A percentile compares a stretch with the other conserved stretches of the same genome.
Conservation (phyloP, 2,329 filamentous ascomycete genomes). For the Fusarium tuaranense region DNA sequence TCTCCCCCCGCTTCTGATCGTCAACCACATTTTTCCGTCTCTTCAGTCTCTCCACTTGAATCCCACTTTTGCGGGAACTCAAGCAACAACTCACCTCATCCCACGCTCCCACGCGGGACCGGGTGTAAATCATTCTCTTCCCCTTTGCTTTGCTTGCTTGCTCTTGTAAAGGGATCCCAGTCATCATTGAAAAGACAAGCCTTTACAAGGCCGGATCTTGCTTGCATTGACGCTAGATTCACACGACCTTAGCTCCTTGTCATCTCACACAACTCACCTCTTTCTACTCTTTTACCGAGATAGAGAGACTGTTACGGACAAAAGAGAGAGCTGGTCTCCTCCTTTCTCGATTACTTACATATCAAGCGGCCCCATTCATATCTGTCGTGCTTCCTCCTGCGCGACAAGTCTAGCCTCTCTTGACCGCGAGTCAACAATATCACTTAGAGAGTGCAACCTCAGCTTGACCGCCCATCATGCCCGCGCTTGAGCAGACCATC, state of each 20-base stretch:
- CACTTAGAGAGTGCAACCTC: constrained; percentile 17
- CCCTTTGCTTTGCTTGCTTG: constrained; percentile 16
- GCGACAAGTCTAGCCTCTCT: constrained; percentile 5
- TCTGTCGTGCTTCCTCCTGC: not conserved
- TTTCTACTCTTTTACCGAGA: constrained; percentile 18
- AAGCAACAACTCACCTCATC: constrained; percentile 22
- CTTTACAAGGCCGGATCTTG: constrained; percentile 13
- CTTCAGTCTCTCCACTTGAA: constrained; percentile 30
- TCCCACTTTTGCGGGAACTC: constrained; percentile 24
- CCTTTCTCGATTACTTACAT: constrained; percentile 4
- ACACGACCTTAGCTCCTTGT: constrained; percentile 19
- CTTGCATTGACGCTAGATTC: constrained; percentile 23
- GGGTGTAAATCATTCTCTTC: constrained; percentile 36
- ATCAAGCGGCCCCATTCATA: not conserved
- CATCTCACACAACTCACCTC: not conserved
- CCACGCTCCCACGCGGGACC: constrained; percentile 32
- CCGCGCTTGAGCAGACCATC: constrained; percentile 74
- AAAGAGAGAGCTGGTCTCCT: constrained; percentile 44
- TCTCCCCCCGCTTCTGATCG: constrained; percentile 14
- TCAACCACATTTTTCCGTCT: constrained; percentile 4
- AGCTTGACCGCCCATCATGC: constrained; percentile 49
- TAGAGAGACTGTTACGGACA: constrained; percentile 13
- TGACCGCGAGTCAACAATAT: not conserved
- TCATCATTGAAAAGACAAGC: constrained; percentile 20
- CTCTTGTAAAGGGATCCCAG: constrained; percentile 33